A percentile compares a stretch with the other conserved stretches of the same genome.
Conservation (phyloP, 768 basidiomycete genomes). For the Boletus subparvulus region DNA sequence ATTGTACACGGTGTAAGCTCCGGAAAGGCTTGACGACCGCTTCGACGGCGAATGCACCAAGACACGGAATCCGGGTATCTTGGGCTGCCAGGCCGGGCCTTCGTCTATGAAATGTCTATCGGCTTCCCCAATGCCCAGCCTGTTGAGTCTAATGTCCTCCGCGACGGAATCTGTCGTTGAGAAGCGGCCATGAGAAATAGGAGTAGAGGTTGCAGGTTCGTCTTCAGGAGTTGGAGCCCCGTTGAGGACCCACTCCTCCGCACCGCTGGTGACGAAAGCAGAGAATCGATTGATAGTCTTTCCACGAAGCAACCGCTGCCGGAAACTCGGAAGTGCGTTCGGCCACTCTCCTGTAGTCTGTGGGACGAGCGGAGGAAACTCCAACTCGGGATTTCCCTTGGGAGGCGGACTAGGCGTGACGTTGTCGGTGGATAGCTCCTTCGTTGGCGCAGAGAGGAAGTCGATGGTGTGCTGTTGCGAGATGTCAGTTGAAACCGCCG, state of each 20-base stretch:
- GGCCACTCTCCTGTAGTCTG: conserved; percentile 72
- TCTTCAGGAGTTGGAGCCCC: conserved; percentile 45
- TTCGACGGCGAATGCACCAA: conserved; percentile 83
- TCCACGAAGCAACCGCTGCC: conserved; percentile 70
- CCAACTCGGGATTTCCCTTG: conserved; percentile 20
- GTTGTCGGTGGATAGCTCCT: conserved; percentile 44
- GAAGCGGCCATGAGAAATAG: conserved; percentile 28
- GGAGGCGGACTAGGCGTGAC: conserved; percentile 50
- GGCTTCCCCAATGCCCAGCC: conserved; percentile 51
- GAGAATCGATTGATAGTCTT: conserved; percentile 84
- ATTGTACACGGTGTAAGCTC: conserved; percentile 72
- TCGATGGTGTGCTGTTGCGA: conserved; percentile 61
- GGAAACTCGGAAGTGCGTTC: conserved; percentile 61
- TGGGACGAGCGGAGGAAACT: conserved; percentile 47
- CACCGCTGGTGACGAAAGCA: conserved; percentile 81
- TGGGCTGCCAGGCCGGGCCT: conserved; percentile 71
- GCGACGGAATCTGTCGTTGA: conserved; percentile 38
- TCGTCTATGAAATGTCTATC: conserved; percentile 71
- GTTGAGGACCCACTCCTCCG: conserved; percentile 79
- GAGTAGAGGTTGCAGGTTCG: conserved; percentile 16
- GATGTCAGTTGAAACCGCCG: background rate
- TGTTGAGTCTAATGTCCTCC: conserved; percentile 41
- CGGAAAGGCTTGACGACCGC: conserved; percentile 60
- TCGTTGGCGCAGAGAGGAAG: conserved; percentile 49
- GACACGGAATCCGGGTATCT: conserved; percentile 69